These are phyloP conservation scores for Spergularia bocconei DNA, from an alignment of 148 eudicot genomes.

Conservation along the genomic window DNA sequence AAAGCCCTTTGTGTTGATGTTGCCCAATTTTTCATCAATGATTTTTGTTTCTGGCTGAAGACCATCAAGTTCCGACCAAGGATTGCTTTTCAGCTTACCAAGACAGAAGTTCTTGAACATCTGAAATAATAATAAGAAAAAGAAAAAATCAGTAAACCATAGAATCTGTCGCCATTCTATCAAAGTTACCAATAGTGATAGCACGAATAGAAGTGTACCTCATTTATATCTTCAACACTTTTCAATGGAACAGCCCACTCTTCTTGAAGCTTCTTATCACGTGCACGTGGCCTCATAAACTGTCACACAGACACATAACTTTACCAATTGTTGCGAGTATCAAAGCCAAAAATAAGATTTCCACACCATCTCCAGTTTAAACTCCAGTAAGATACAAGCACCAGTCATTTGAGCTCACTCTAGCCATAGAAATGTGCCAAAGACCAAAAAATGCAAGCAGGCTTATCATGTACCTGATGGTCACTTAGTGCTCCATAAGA, in stretches of 20 bases:
- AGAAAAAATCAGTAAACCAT: constrained; percentile 3
- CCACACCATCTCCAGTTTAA: too few relatives aligned
- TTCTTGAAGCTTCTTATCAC: constrained; percentile 78
- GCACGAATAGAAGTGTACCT: constrained; percentile 39
- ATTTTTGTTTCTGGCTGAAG: constrained; percentile 97
- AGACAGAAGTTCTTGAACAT: constrained; percentile 70
- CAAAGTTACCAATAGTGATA: background rate
- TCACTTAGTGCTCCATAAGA: constrained; percentile 88
- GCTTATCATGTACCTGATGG: constrained; percentile 57
- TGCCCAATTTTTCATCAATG: constrained; percentile 63
- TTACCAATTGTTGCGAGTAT: background rate
- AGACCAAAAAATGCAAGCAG: background rate
- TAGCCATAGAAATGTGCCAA: background rate
- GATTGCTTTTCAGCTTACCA: constrained; percentile 80
- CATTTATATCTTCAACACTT: constrained; percentile 64
- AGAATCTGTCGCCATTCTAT: background rate
- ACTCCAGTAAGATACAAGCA: background rate
- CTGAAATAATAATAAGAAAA: constrained; percentile 42
- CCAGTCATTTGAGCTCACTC: background rate
- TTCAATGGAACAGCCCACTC: constrained; percentile 88
- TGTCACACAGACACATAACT: constrained; percentile 29
- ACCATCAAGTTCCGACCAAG: constrained; percentile 95
- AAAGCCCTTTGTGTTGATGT: constrained; percentile 72
- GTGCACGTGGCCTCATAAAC: constrained; percentile 92
- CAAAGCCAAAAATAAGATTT: background rate